Base-by-base conservation (phyloP, 1,284 basidiomycete species). In the Trametes polyzona region DNA sequence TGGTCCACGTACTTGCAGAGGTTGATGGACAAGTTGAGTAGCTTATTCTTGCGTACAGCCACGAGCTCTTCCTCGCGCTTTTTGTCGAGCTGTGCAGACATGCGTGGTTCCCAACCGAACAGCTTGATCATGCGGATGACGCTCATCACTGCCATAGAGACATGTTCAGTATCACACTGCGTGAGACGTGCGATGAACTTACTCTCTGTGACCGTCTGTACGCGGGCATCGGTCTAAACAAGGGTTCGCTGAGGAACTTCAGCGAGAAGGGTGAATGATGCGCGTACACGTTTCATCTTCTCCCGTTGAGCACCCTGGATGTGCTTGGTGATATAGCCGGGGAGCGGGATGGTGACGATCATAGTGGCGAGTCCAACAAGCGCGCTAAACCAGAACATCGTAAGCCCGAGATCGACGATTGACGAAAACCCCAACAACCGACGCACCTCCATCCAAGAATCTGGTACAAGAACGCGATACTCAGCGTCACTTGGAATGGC, bases 1-100 rank as follows among this genome's bases (percentile, higher is more conserved):
- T 35, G 9, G 17, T 8, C 4, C 24, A 60, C 56, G 4, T 30
- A 65, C 64, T 65, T 63, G 48, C 42, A 48, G 10, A 57, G 32
- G 14, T 51, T 50, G 26, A 51, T 50, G 10, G 42, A 42, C n/a
- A 63, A 23, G 1, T 44, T 44, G 14, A 61, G 49, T 24, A 60
- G 30, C 30, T 62, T 57, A 53, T 37, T 52, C 44, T 73, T 79
- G 69, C 73, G 77, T 27, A 83, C 65, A 65, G 73, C 79, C 0
- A 62, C 59, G 12, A 91, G 70, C 70, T 91, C 88, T 4, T 77
- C 76, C 52, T 86, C 82, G 27, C 82, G 73, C 74, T 80, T 81
- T 52, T 73, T 74, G 3, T 73, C 70, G n/a, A 84, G 65, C 37
- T 78, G 71, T 9, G 72, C 69, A 47, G 76, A 74, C 55, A 81